Evolutionary conservation across 352 stramenopile genomes (phyloP).

Genomic region (Globisporangium abappressorium): DNA sequence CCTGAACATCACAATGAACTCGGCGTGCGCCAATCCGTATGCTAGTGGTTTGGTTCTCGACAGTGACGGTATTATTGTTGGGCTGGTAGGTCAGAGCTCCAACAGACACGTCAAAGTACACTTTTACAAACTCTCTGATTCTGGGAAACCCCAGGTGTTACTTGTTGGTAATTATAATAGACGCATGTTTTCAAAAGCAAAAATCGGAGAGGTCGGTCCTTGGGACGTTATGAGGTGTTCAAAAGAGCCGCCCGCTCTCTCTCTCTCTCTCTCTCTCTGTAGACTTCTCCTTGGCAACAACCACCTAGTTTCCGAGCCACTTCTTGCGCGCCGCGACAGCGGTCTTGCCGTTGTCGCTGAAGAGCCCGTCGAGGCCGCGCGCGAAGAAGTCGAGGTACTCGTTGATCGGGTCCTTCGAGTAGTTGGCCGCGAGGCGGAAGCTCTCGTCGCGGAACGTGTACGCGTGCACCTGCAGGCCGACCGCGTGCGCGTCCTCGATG

Average conservation of each 20-base stretch:
- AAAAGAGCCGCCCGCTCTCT: too few relatives aligned
- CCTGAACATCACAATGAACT: background rate
- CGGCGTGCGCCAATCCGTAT: background rate
- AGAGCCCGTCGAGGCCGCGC: constrained; percentile 59
- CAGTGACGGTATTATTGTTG: too few relatives aligned
- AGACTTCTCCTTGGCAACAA: background rate
- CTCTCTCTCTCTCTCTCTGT: background rate
- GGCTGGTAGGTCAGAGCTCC: too few relatives aligned
- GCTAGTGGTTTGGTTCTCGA: too few relatives aligned
- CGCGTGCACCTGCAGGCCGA: constrained; percentile 53
- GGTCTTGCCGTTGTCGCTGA: constrained; percentile 62
- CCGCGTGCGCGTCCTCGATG: constrained; percentile 54
- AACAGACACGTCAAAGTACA: too few relatives aligned
- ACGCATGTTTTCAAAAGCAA: background rate
- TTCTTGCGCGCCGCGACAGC: constrained; percentile 36
- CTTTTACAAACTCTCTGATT: background rate
- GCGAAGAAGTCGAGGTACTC: constrained; percentile 71
- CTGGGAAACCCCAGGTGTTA: background rate
- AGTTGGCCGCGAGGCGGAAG: constrained; percentile 59
- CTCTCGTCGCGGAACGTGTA: constrained; percentile 71
- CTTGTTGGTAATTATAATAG: background rate
- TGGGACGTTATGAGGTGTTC: too few relatives aligned
- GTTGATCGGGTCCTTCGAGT: constrained; percentile 50
- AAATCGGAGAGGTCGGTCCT: background rate
- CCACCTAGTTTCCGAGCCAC: constrained; percentile 26